phyloP scores from a whole-genome alignment of 2,329 filamentous ascomycete genomes.

The Claviceps sp. region DNA sequence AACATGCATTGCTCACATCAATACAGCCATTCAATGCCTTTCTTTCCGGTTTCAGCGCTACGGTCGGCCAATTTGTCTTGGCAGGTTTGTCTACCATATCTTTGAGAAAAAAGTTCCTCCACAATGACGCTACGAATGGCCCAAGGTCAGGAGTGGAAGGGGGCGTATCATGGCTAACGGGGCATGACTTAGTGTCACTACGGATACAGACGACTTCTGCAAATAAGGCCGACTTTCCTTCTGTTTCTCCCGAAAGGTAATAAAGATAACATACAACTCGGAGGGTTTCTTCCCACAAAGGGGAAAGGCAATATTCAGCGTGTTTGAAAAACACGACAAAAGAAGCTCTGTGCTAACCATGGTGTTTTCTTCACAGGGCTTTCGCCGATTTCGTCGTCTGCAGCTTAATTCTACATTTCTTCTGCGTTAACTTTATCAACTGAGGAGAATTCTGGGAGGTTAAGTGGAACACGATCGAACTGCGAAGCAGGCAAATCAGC shows the following conservation, averaged over 20 bases:
- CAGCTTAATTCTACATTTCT: slow-evolving; percentile 92
- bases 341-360: neutral
- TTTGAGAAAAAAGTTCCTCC: neutral
- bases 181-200: slow-evolving; percentile 39
- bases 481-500: no score
- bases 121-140: no score
- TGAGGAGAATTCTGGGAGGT: slow-evolving; percentile 25
- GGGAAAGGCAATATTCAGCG: neutral
- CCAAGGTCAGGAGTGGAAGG: no score
- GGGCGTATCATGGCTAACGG: neutral
- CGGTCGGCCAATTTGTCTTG: slow-evolving; percentile 93
- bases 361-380: slow-evolving; percentile 40
- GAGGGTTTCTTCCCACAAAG: neutral
- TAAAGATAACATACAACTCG: neutral
- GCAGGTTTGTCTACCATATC: slow-evolving; percentile 48
- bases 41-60: slow-evolving; percentile 84
- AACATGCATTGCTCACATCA: slow-evolving; percentile 1
- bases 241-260: slow-evolving; percentile 69
- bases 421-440: slow-evolving; percentile 99
- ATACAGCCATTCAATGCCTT: slow-evolving; percentile 94
- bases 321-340: neutral
- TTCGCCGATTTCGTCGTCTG: slow-evolving; percentile 95
- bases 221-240: slow-evolving; percentile 65
- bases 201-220: slow-evolving; percentile 83
- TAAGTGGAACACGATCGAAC: no score